A percentile compares a stretch with the other conserved stretches of the same genome.
phyloP scores from a whole-genome alignment of 2,329 filamentous ascomycete species.

The Botrytis fabae region DNA sequence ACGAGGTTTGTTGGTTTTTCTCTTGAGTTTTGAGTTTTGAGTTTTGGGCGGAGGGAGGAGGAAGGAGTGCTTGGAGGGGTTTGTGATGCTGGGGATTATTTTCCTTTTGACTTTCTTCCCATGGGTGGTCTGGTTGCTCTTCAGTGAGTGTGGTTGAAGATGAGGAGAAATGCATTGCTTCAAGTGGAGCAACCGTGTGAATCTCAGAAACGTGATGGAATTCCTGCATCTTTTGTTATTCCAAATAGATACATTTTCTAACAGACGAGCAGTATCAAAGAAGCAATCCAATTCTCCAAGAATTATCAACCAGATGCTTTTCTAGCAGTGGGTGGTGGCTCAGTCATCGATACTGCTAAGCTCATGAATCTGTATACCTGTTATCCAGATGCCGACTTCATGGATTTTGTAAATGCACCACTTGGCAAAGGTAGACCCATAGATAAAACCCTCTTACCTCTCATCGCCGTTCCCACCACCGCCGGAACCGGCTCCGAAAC shows the following conservation, averaged over 20 bases:
- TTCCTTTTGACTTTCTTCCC: not conserved
- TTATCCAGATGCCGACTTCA: conserved; percentile 88
- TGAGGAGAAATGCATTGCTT: not conserved
- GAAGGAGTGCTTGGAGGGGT: not conserved
- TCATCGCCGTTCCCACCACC: conserved; percentile 82
- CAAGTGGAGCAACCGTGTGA: not conserved
- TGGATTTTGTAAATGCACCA: conserved; percentile 97
- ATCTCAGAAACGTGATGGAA: not conserved
- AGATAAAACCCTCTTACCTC: conserved; percentile 66
- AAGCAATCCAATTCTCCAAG: conserved; percentile 85
- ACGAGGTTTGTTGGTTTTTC: conserved; percentile 63
- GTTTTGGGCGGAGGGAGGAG: not conserved
- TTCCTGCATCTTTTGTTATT: not conserved
- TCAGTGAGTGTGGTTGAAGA: not conserved
- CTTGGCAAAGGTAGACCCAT: conserved; percentile 82
- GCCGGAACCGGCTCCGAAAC: conserved; percentile 91
- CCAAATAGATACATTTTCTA: not conserved
- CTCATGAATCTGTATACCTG: conserved; percentile 95
- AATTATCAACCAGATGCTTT: conserved; percentile 83
- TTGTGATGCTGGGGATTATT: not conserved
- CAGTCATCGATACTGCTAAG: conserved; percentile 97
- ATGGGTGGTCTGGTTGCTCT: not conserved
- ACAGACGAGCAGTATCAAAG: conserved; percentile 63
- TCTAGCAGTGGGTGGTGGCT: conserved; percentile 88
- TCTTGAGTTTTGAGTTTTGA: too few relatives aligned